phyloP scores from a whole-genome alignment of 441 rosid genomes.

The Kokia cookei region DNA sequence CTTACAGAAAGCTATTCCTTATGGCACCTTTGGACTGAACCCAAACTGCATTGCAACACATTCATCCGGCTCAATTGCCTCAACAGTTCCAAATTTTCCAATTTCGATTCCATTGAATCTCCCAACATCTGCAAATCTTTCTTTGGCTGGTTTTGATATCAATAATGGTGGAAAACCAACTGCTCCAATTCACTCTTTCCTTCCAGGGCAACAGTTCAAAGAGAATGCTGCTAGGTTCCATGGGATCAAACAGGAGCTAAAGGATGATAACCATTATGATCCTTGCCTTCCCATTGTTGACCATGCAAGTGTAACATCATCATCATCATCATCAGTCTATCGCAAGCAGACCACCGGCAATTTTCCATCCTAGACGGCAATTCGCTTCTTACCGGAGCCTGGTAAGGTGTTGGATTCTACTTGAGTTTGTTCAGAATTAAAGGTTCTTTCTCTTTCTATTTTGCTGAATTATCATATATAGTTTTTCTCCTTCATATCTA shows the following conservation, averaged over 20 bases:
- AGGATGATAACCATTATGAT: constrained; percentile 32
- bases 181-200: constrained; percentile 21
- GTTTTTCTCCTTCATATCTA: not conserved
- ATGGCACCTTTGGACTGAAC: constrained; percentile 26
- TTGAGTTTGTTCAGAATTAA: not conserved
- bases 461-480: not conserved
- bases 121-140: constrained; percentile 18
- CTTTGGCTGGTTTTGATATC: constrained; percentile 22
- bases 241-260: constrained; percentile 40
- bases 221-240: constrained; percentile 19
- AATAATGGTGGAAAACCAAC: constrained; percentile 16
- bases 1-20: constrained; percentile 25
- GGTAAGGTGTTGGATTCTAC: not conserved
- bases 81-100: constrained; percentile 39
- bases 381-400: not conserved
- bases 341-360: constrained; percentile 20
- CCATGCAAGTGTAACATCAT: constrained; percentile 24
- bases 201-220: constrained; percentile 28
- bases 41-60: constrained; percentile 15
- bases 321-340: constrained; percentile 24
- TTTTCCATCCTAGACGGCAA: constrained; percentile 18
- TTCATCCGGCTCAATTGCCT: constrained; percentile 23
- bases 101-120: constrained; percentile 33
- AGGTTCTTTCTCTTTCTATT: not conserved
- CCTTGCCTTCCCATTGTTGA: constrained; percentile 24